Evolutionary conservation across 805 yeast genomes (phyloP).

Genomic region (Grigorovia jiainica): DNA sequence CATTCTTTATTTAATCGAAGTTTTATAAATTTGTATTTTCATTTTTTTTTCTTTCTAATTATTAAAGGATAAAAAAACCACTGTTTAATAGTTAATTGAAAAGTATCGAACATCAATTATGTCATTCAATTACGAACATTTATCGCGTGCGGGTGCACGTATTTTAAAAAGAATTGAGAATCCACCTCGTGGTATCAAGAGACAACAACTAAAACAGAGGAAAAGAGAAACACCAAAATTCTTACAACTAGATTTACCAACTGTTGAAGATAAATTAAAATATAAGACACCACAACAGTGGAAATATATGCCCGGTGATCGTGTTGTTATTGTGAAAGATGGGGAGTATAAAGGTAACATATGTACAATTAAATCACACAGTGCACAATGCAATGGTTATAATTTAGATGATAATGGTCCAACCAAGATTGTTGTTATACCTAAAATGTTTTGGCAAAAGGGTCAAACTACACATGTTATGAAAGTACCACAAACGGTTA

Average conservation of each 20-base stretch:
- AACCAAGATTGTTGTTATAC: slow-evolving; percentile 52
- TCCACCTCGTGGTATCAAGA: slow-evolving; percentile 24
- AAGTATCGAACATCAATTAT: not conserved
- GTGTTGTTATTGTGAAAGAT: slow-evolving; percentile 53
- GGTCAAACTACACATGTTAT: slow-evolving; percentile 65
- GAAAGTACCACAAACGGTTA: slow-evolving; percentile 56
- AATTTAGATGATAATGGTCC: slow-evolving; percentile 62
- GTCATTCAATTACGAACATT: slow-evolving; percentile 16
- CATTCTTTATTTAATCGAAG: too few relatives aligned
- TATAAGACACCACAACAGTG: slow-evolving; percentile 41
- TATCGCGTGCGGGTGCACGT: slow-evolving; percentile 32
- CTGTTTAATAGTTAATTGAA: too few relatives aligned
- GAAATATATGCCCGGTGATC: slow-evolving; percentile 64
- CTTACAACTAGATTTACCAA: slow-evolving; percentile 27
- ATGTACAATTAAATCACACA: slow-evolving; percentile 54
- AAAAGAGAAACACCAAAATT: slow-evolving; percentile 30
- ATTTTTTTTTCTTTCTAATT: too few relatives aligned
- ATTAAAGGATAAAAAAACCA: too few relatives aligned
- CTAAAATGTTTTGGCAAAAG: slow-evolving; percentile 62
- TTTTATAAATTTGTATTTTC: not conserved
- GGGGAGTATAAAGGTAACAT: slow-evolving; percentile 72
- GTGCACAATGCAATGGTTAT: slow-evolving; percentile 51
- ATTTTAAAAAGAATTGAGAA: slow-evolving; percentile 25
- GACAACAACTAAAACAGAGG: slow-evolving; percentile 24
- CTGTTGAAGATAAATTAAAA: slow-evolving; percentile 24